Percentiles rank a stretch among this genome's conserved stretches.
phyloP scores from a whole-genome alignment of 2,329 filamentous ascomycete genomes.

The Volutella citrinella region DNA sequence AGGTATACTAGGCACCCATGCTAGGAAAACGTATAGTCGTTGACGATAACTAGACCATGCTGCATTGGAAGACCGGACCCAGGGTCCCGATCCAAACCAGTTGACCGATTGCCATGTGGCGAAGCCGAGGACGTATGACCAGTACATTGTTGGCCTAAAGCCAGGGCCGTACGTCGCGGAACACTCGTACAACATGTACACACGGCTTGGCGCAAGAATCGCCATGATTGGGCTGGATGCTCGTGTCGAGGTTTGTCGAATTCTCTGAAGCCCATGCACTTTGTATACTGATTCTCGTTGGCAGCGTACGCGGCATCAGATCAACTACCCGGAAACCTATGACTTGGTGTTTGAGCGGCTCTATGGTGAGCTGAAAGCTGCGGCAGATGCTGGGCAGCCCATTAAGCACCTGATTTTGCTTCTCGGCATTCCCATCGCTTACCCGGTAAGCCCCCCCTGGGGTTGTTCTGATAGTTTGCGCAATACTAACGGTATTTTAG shows the following conservation, averaged over 20 bases:
- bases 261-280: too few relatives aligned
- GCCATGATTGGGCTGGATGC: slow-evolving; percentile 89
- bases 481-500: slow-evolving; percentile 34
- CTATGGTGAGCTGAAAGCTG: slow-evolving; percentile 69
- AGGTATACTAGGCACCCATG: too few relatives aligned
- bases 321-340: slow-evolving; percentile 93
- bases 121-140: slow-evolving; percentile 53
- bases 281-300: too few relatives aligned
- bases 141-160: slow-evolving; percentile 74
- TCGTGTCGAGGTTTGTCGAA: slow-evolving; percentile 72
- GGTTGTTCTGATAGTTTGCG: too few relatives aligned
- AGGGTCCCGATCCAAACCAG: slow-evolving; percentile 67
- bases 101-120: slow-evolving; percentile 71
- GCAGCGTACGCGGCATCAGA: slow-evolving; percentile 80
- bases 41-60: slow-evolving; percentile 21
- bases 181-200: slow-evolving; percentile 81
- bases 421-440: slow-evolving; percentile 82
- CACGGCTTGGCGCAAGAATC: slow-evolving; percentile 77
- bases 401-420: slow-evolving; percentile 88
- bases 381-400: slow-evolving; percentile 63
- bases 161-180: slow-evolving; percentile 89
- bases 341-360: slow-evolving; percentile 77
- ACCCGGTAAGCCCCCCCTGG: slow-evolving; percentile 69
- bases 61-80: slow-evolving; percentile 31
- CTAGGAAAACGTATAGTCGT: background rate